These are phyloP conservation scores for Dryadomyces quercivorus DNA, from an alignment of 2,329 filamentous ascomycete genomes.

Conservation along the genomic window DNA sequence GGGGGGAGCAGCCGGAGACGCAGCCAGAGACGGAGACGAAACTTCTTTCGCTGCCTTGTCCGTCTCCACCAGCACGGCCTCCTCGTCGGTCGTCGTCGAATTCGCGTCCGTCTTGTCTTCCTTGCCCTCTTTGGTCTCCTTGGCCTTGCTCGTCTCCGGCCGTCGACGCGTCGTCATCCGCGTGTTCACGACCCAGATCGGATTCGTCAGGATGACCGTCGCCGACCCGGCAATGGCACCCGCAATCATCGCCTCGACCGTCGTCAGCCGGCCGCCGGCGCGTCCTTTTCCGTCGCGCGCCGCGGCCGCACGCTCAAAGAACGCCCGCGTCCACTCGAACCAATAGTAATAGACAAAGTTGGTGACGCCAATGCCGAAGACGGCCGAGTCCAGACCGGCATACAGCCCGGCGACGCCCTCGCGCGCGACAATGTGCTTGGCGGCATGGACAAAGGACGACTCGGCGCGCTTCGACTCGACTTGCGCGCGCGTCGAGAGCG, in stretches of 20 bases:
- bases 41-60: constrained; percentile 12
- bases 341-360: constrained; percentile 99
- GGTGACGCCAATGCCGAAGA: constrained; percentile 96
- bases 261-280: constrained; percentile 70
- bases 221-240: constrained; percentile 88
- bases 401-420: constrained; percentile 87
- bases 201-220: constrained; percentile 92
- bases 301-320: constrained; percentile 68
- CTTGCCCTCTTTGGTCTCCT: neutral
- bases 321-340: constrained; percentile 93
- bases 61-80: constrained; percentile 5
- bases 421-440: constrained; percentile 76
- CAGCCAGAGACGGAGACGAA: constrained; percentile 13
- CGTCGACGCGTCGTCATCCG: constrained; percentile 85
- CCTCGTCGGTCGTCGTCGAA: constrained; percentile 7
- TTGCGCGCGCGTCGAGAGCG: constrained; percentile 91
- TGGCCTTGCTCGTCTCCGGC: neutral
- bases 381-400: constrained; percentile 80
- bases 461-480: constrained; percentile 93
- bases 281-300: constrained; percentile 21
- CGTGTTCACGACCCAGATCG: constrained; percentile 98
- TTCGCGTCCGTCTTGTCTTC: neutral
- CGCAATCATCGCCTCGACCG: constrained; percentile 86
- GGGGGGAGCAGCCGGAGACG: constrained; percentile 35
- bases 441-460: constrained; percentile 70